Percentiles rank a stretch among this genome's conserved stretches.
Evolutionary conservation across 78 protist genomes (phyloP).

Genomic region (Dictyostelium discoideum): DNA sequence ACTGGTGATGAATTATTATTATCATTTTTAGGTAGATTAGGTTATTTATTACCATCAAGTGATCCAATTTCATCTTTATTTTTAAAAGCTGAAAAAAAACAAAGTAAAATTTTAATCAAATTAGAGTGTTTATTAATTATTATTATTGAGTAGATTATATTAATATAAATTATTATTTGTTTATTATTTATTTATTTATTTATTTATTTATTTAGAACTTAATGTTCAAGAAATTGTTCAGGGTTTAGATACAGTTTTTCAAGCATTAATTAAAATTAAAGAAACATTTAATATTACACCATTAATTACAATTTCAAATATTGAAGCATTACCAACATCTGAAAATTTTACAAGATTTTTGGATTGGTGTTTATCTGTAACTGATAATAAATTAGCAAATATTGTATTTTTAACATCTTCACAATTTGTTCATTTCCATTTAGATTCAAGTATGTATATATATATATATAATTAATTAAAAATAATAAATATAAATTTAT

Average conservation of each 20-base stretch:
- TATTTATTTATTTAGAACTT: not conserved
- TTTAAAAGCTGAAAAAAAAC: constrained; percentile 69
- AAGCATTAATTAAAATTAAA: constrained; percentile 47
- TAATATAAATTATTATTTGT: not conserved
- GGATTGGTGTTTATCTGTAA: constrained; percentile 71
- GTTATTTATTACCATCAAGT: constrained; percentile 64
- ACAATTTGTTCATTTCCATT: constrained; percentile 72
- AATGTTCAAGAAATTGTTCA: constrained; percentile 74
- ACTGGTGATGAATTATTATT: constrained; percentile 67
- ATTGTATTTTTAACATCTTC: constrained; percentile 74
- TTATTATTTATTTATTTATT: not conserved
- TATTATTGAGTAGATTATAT: not conserved
- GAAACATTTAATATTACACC: constrained; percentile 55
- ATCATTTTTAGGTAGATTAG: constrained; percentile 44
- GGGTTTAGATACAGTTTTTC: constrained; percentile 70
- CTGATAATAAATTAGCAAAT: constrained; percentile 76
- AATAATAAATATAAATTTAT: not conserved
- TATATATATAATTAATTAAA: not conserved
- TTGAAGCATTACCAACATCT: constrained; percentile 73
- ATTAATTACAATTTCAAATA: constrained; percentile 62
- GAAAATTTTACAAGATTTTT: constrained; percentile 73
- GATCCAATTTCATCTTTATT: constrained; percentile 63
- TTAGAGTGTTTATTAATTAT: too few species aligned
- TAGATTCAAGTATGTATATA: constrained; percentile 51
- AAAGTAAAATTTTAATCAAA: not conserved